Evolutionary conservation across 371 early-diverging fungal species (phyloP).

Genomic region (Actinomortierella wolfii): DNA sequence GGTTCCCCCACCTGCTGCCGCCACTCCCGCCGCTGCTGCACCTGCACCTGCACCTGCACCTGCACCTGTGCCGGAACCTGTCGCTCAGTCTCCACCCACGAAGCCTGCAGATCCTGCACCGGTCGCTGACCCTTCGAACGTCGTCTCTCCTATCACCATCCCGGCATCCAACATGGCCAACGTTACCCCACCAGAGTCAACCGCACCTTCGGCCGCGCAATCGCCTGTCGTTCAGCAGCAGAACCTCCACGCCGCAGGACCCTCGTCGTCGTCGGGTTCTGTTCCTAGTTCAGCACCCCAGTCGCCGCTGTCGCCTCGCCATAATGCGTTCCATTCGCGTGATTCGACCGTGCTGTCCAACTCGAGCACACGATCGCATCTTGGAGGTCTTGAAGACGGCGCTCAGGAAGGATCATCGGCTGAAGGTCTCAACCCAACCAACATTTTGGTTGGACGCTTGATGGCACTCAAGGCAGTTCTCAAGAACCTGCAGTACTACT

Average conservation of each 20-base stretch:
- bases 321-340: slow-evolving; percentile 16
- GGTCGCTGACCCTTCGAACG: background rate
- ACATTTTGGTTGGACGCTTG: slow-evolving; percentile 33
- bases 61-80: slow-evolving; percentile 10
- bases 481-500: slow-evolving; percentile 43
- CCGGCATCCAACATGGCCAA: slow-evolving; percentile 14
- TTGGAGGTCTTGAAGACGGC: slow-evolving; percentile 12
- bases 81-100: slow-evolving; percentile 2
- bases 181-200: slow-evolving; percentile 23
- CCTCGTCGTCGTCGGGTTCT: too few species aligned
- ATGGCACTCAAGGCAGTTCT: slow-evolving; percentile 26
- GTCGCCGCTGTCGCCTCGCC: slow-evolving; percentile 16
- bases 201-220: background rate
- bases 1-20: background rate
- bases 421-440: slow-evolving; percentile 37
- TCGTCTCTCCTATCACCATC: slow-evolving; percentile 21
- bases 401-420: too few species aligned
- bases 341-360: slow-evolving; percentile 37
- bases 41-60: slow-evolving; percentile 10
- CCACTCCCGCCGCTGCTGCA: background rate
- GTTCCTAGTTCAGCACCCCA: too few species aligned
- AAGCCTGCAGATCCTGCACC: slow-evolving; percentile 6
- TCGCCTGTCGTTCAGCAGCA: too few species aligned
- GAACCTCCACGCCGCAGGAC: too few species aligned
- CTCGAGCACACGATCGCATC: slow-evolving; percentile 19